Conservation (phyloP, 192 early-diverging fungal species). For the Coemansia sp. region DNA sequence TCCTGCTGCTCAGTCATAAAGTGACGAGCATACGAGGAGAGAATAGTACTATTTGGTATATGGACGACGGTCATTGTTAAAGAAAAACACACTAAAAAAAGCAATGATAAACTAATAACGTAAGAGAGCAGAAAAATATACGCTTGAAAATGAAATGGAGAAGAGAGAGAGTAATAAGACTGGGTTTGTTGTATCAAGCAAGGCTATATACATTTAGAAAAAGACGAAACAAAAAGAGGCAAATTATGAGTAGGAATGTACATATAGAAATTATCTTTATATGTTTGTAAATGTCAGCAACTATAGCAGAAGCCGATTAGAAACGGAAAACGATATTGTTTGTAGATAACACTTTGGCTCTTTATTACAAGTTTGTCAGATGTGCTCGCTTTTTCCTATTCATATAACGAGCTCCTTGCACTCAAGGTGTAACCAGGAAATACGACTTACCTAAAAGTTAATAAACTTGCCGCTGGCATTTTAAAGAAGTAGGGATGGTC, state of each 20-base stretch:
- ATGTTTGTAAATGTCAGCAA: no score
- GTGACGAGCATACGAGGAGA: conserved; percentile 45
- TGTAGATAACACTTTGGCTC: not conserved
- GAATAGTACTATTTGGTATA: conserved; percentile 5
- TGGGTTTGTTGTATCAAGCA: not conserved
- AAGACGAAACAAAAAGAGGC: conserved; percentile 1
- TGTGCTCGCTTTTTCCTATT: no score
- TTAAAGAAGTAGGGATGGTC: conserved; percentile 76
- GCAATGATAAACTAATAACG: not conserved
- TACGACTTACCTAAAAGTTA: not conserved
- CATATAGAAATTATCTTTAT: no score
- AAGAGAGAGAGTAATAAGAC: no score
- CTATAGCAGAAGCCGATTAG: no score
- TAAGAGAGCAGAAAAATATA: no score
- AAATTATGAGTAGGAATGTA: not conserved
- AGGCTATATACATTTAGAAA: not conserved
- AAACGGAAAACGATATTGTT: no score
- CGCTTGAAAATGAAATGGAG: no score
- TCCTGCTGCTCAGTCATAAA: conserved; percentile 21
- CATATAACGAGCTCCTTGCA: not conserved
- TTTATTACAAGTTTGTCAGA: not conserved
- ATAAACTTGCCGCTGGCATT: conserved; percentile 52
- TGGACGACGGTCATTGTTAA: conserved; percentile 38
- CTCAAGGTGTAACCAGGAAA: not conserved
- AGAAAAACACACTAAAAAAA: not conserved